A percentile compares a stretch with the other conserved stretches of the same genome.
Evolutionary conservation across 305 asterid species (phyloP).

Genomic region (Fraxinus nigra): DNA sequence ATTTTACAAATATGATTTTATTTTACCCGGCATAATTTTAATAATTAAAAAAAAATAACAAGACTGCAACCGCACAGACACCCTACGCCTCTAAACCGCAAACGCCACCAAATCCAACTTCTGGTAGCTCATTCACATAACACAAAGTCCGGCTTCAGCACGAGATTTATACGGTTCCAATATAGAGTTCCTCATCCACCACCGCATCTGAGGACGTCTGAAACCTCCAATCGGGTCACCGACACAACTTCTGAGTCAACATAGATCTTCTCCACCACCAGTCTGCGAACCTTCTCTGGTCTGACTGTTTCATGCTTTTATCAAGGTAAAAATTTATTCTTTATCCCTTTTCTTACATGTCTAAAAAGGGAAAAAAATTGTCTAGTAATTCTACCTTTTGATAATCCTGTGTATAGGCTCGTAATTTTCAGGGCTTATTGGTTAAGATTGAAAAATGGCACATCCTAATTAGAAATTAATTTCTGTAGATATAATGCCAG

Average conservation of each 20-base stretch:
- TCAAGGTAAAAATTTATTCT: background rate
- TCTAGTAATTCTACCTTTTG: background rate
- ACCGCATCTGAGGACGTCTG: background rate
- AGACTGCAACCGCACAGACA: no score
- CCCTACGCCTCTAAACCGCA: no score
- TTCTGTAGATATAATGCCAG: constrained; percentile 28
- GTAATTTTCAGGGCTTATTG: background rate
- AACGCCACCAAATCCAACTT: background rate
- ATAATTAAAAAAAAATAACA: no score
- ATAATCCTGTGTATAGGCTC: background rate
- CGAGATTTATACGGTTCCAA: background rate
- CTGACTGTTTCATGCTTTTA: background rate
- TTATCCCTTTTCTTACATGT: background rate
- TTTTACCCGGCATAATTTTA: no score
- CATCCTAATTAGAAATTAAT: background rate
- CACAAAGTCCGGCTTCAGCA: background rate
- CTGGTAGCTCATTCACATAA: background rate
- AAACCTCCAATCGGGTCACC: background rate
- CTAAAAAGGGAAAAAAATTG: background rate
- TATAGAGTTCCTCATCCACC: background rate
- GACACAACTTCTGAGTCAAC: background rate
- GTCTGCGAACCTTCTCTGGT: background rate
- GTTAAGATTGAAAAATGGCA: background rate
- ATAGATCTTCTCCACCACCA: background rate
- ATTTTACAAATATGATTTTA: no score